A percentile compares a stretch with the other conserved stretches of the same genome.
phyloP scores from a whole-genome alignment of 2,329 filamentous ascomycete genomes.

The Aspergillus tubingensis region DNA sequence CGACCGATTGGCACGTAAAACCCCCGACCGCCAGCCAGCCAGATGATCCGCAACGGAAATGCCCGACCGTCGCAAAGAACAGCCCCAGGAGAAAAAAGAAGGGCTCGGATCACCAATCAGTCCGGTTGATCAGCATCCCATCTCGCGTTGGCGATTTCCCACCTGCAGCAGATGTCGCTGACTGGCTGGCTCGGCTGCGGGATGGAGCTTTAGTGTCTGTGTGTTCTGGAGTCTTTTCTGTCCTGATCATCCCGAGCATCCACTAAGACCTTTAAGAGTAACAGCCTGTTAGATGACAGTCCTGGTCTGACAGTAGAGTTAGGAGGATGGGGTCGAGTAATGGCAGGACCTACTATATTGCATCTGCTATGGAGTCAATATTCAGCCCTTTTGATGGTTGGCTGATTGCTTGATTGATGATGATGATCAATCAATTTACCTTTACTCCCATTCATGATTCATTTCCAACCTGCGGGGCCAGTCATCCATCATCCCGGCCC shows the following conservation, averaged over 20 bases:
- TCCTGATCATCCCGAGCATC: neutral
- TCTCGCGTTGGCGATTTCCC: slow-evolving; percentile 18
- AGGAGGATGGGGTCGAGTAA: no score
- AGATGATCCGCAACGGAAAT: slow-evolving; percentile 38
- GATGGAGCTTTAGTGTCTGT: neutral
- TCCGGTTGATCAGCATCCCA: slow-evolving; percentile 12
- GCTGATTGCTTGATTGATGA: no score
- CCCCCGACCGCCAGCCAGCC: slow-evolving; percentile 26
- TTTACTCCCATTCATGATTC: neutral
- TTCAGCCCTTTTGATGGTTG: no score
- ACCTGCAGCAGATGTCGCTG: slow-evolving; percentile 13
- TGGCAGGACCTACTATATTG: no score
- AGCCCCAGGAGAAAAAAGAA: slow-evolving; percentile 12
- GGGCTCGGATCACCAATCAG: slow-evolving; percentile 18
- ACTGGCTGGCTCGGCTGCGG: slow-evolving; percentile 1
- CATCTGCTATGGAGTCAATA: no score
- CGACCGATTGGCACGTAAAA: slow-evolving; percentile 33
- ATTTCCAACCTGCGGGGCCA: neutral
- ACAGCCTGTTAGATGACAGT: no score
- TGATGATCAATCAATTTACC: no score
- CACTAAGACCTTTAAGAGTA: no score
- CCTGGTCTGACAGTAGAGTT: no score
- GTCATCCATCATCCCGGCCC: neutral
- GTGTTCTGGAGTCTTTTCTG: neutral
- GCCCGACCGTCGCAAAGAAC: slow-evolving; percentile 25